Conservation (phyloP, 2,329 filamentous ascomycete genomes). For the Hymenoscyphus repandus region DNA sequence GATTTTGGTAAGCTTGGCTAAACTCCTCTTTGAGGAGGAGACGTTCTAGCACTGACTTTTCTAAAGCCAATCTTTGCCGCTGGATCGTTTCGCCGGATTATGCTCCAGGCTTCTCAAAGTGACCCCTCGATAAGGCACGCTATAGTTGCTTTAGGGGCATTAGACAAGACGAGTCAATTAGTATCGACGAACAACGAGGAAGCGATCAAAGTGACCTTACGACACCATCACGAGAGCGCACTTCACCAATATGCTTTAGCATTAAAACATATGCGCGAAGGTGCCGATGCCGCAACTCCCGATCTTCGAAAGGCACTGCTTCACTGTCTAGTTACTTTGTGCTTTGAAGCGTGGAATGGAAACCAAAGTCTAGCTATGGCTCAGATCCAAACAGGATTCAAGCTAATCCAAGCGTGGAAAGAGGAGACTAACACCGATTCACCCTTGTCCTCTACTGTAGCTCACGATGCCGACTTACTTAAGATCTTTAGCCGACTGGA, state of each 20-base stretch:
- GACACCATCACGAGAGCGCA: slow-evolving; percentile 15
- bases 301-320: slow-evolving; percentile 36
- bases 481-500: slow-evolving; percentile 12
- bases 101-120: slow-evolving; percentile 15
- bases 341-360: slow-evolving; percentile 49
- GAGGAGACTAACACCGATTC: slow-evolving; percentile 1
- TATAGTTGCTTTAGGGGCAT: slow-evolving; percentile 18
- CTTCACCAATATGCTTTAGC: slow-evolving; percentile 15
- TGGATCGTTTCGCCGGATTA: slow-evolving; percentile 6
- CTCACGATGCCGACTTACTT: slow-evolving; percentile 7
- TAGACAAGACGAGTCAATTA: slow-evolving; percentile 15
- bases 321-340: slow-evolving; percentile 41
- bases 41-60: too few species aligned
- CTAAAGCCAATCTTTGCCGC: slow-evolving; percentile 8
- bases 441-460: slow-evolving; percentile 1
- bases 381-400: slow-evolving; percentile 18
- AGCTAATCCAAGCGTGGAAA: slow-evolving; percentile 26
- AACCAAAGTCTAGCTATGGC: slow-evolving; percentile 14
- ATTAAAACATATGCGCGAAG: slow-evolving; percentile 13
- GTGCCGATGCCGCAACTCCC: slow-evolving; percentile 33
- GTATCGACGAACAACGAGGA: slow-evolving; percentile 5
- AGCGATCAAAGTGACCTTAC: slow-evolving; percentile 4
- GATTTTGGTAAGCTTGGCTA: slow-evolving; percentile 3
- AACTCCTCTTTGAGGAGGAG: too few species aligned
- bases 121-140: slow-evolving; percentile 18